Evolutionary conservation across 768 basidiomycete species (phyloP).

Genomic region (Suillus subalutaceus): DNA sequence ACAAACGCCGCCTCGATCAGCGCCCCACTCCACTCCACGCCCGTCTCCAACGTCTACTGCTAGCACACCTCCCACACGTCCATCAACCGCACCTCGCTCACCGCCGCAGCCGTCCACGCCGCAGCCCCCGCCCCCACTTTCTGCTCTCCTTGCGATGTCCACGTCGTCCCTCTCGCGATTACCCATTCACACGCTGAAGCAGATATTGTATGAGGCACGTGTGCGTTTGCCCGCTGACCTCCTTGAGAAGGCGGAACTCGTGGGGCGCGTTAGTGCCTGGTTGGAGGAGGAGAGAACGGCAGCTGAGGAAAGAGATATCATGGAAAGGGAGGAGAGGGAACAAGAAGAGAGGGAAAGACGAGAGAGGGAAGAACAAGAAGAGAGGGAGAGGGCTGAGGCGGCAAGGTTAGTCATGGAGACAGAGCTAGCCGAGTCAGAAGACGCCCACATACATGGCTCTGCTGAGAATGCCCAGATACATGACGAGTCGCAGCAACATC

Average conservation of each 20-base stretch:
- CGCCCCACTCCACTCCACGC: conserved; percentile 7
- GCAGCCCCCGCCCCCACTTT: conserved; percentile 53
- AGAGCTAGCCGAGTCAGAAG: conserved; percentile 8
- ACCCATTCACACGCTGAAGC: conserved; percentile 74
- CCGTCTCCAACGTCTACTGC: conserved; percentile 10
- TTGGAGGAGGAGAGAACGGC: conserved; percentile 66
- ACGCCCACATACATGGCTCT: background rate
- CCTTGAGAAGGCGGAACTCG: conserved; percentile 88
- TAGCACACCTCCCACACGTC: conserved; percentile 20
- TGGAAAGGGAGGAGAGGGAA: conserved; percentile 23
- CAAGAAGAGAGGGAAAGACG: conserved; percentile 19
- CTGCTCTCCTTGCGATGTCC: conserved; percentile 65
- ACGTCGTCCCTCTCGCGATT: conserved; percentile 58
- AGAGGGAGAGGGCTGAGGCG: conserved; percentile 17
- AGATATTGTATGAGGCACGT: conserved; percentile 79
- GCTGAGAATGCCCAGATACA: conserved; percentile 12
- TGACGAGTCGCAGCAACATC: conserved; percentile 12
- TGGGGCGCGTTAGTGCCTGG: conserved; percentile 64
- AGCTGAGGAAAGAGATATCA: conserved; percentile 40
- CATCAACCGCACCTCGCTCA: conserved; percentile 19
- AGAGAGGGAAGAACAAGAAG: conserved; percentile 14
- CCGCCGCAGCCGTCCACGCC: conserved; percentile 39
- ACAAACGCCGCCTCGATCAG: background rate
- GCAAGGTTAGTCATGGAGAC: background rate
- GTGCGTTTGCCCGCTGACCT: conserved; percentile 55